phyloP scores from a whole-genome alignment of 176 grass and related monocot genomes.

The Ensete ventricosum region DNA sequence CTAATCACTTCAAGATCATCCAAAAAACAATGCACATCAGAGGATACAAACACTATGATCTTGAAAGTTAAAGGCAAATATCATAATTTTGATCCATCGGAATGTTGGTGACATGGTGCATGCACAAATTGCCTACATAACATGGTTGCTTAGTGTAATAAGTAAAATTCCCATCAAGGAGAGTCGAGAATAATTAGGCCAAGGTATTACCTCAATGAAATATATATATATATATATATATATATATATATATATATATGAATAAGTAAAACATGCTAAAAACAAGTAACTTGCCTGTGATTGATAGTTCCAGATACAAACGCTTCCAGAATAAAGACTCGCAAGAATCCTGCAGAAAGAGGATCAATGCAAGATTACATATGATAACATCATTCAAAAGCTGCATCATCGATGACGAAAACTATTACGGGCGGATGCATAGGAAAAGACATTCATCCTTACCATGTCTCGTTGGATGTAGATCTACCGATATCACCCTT shows the following conservation, averaged over 20 bases:
- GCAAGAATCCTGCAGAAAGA: slow-evolving; percentile 58
- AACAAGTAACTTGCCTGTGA: slow-evolving; percentile 48
- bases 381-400: background rate
- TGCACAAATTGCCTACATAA: background rate
- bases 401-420: background rate
- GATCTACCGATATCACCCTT: slow-evolving; percentile 93
- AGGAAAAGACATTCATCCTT: slow-evolving; percentile 20
- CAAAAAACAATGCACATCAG: too few relatives aligned
- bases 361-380: background rate
- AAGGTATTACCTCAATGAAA: background rate
- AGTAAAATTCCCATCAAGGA: background rate
- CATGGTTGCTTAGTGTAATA: background rate
- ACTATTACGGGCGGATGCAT: background rate
- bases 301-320: slow-evolving; percentile 99
- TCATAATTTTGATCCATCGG: background rate
- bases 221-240: too few relatives aligned
- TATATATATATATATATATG: too few relatives aligned
- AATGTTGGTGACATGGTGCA: background rate
- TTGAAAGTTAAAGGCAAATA: too few relatives aligned
- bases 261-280: background rate
- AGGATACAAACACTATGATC: too few relatives aligned
- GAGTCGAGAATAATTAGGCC: background rate
- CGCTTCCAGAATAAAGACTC: slow-evolving; percentile 87
- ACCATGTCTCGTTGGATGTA: slow-evolving; percentile 95
- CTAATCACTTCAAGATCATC: too few relatives aligned